Evolutionary conservation across 306 rosid species (phyloP), one percentile per base, ranked within the genome.

Genomic region (Lotus japonicus): DNA sequence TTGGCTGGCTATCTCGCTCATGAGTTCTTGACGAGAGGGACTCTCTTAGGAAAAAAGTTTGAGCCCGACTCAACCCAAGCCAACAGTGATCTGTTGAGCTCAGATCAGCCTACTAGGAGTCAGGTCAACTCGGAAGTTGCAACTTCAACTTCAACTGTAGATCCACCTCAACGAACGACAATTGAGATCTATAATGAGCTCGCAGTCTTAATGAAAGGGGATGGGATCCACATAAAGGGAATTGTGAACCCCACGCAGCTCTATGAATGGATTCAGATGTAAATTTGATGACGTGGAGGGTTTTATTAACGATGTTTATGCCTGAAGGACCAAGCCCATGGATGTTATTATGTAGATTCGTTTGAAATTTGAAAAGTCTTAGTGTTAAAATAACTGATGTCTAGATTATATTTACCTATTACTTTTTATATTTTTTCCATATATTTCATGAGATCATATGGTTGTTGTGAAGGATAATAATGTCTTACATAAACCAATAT

Each of bases 1-100:
- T 70, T 91, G 68, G 96, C 96, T 13, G 95, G 97, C 11, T 89
- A 82, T 65, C 83, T 91, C 59, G 96, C 97, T 28, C 78, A 82
- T 58, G 91, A 91, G 77, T 91, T 78, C 66, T 64, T 91, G 31
- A 83, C 80, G 0, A 82, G 53, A 14, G 90, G 97, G 1, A 85
- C 90, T 9, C 58, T 91, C 0, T 31, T 88, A 6, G 96, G 96
- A 16, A 77, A 85, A 71, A 84, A 69, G 67, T 72, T 66, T 64
- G 83, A 80, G 8, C 74, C 16, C 0, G 16, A 17, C 1, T 56
- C 89, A 46, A 77, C 58, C 49, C 42, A 58, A 33, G 69, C 54
- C 1, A 51, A 48, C 39, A 0, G 11, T 64, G 26, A 38, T 9
- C 6, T 39, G 45, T 55, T 26, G 5, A 18, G 51, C 17, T 46